Base-by-base conservation (phyloP, 306 rosid species). In the Quercus parvula region DNA sequence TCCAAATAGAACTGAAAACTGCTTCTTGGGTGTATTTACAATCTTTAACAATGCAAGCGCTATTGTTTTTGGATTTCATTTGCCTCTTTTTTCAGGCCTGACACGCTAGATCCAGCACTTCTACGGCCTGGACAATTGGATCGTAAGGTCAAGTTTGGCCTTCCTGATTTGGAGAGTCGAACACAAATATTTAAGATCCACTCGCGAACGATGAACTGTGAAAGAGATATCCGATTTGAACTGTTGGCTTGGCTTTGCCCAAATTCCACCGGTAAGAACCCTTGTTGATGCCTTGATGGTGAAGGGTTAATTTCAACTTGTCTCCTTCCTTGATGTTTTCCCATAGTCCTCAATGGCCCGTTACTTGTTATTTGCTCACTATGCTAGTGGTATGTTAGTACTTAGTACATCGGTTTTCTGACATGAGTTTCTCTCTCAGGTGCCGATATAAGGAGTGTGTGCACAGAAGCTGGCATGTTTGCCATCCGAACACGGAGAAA, bases 381-480 rank as follows among this genome's bases (percentile, higher is more conserved):
- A 19, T 9, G 27, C 17, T 3, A 4, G 52, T 5, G n/a, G 41
- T 67, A 71, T 22, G 75, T 25, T 74, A 82, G 56, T 61, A 71
- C 67, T 24, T 74, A 84, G 56, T 61, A 59, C 67, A 15, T 74
- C 6, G 8, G 31, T 33, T 72, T 82, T 80, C 82, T 89, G 81
- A 86, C 78, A 25, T 38, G 17, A 9, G 18, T 52, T 5, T 56
- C 17, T 76, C 46, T 54, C 41, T 59, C 90, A 96, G 99, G 99
- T 58, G 99, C 99, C 79, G 99, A 96, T 78, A 96, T 96, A 19
- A 88, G 99, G 87, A 91, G 97, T 75, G 99, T 96, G 1, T 96
- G 99, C 91, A 96, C 99, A 0, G 99, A 96, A 86, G 99, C 99
- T 13, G 99, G 99, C 77, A 96, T 96, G 99, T 96, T 83, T 77